Evolutionary conservation across 345 rosid species (phyloP).

Genomic region (Aethionema arabicum): DNA sequence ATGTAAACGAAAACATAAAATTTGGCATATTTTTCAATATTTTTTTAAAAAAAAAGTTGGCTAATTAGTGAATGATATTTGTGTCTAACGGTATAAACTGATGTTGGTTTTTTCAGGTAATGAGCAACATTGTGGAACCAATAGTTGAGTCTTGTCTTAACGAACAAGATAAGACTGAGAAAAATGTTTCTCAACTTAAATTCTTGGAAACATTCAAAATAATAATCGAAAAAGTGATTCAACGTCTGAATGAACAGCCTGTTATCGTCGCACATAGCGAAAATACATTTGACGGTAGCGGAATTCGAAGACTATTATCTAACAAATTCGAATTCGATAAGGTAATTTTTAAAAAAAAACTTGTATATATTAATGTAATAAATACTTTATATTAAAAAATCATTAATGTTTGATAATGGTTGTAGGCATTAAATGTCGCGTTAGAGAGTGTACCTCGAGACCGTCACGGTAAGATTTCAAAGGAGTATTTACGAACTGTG

Average conservation of each 20-base stretch:
- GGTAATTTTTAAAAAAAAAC: constrained; percentile 35
- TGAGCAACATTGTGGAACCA: constrained; percentile 73
- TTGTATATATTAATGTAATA: not conserved
- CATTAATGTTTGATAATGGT: not conserved
- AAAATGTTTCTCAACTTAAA: constrained; percentile 48
- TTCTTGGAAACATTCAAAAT: constrained; percentile 68
- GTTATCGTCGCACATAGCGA: constrained; percentile 93
- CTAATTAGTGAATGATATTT: too few relatives aligned
- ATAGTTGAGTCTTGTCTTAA: constrained; percentile 44
- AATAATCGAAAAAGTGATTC: constrained; percentile 64
- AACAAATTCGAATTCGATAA: constrained; percentile 88
- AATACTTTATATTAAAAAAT: too few relatives aligned
- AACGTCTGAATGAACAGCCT: constrained; percentile 81
- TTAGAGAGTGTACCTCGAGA: constrained; percentile 62
- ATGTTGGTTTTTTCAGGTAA: constrained; percentile 48
- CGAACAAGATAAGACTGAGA: constrained; percentile 38
- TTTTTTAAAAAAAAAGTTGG: too few relatives aligned
- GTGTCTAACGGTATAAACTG: constrained; percentile 4
- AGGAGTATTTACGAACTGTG: constrained; percentile 59
- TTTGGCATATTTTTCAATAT: too few relatives aligned
- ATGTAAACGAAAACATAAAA: too few relatives aligned
- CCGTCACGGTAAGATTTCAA: constrained; percentile 61
- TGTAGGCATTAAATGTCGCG: constrained; percentile 60
- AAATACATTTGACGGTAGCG: constrained; percentile 82
- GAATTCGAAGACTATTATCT: constrained; percentile 62